phyloP scores from a whole-genome alignment of 169 alveolate species.

The Eimeria zaria region DNA sequence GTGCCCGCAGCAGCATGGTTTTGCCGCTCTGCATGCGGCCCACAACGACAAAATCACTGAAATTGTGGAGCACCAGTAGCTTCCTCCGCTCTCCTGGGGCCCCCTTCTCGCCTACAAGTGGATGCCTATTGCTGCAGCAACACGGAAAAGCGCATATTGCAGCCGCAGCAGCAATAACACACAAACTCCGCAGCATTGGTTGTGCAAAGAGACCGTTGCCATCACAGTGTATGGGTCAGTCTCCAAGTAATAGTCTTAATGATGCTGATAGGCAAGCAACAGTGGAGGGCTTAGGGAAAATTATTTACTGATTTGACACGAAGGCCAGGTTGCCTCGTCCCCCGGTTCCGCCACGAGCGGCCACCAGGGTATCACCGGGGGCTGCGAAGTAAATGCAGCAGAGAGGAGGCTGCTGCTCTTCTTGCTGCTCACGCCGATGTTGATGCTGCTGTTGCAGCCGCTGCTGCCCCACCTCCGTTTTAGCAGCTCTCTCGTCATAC shows the following conservation, averaged over 20 bases:
- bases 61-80: constrained; percentile 64
- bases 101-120: constrained; percentile 47
- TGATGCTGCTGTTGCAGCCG: background rate
- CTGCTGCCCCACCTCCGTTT: background rate
- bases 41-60: constrained; percentile 47
- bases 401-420: background rate
- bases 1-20: constrained; percentile 74
- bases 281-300: background rate
- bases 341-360: constrained; percentile 70
- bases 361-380: constrained; percentile 71
- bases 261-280: background rate
- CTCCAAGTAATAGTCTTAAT: background rate
- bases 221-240: background rate
- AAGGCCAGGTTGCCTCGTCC: constrained; percentile 76
- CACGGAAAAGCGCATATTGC: background rate
- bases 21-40: constrained; percentile 78
- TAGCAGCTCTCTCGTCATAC: background rate
- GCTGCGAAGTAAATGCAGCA: constrained; percentile 62
- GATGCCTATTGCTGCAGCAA: constrained; percentile 57
- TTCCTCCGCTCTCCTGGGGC: constrained; percentile 51
- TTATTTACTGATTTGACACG: constrained; percentile 31
- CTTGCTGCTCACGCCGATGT: background rate
- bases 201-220: background rate
- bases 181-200: background rate
- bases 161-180: background rate